phyloP scores from a whole-genome alignment of 106 monocot genomes.

The Acanthochlamys bracteata region DNA sequence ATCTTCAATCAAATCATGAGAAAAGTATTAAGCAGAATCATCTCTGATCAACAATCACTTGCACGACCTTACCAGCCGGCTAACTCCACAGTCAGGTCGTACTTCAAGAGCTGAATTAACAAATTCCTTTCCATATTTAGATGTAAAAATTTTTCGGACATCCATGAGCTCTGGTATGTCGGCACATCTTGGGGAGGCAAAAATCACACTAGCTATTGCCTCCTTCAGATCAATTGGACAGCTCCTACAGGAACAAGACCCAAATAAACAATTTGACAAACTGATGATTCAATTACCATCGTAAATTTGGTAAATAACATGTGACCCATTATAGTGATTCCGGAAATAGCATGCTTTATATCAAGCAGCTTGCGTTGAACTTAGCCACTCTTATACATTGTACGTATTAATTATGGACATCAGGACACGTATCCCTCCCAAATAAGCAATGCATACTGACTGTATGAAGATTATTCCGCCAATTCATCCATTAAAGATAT shows the following conservation, averaged over 20 bases:
- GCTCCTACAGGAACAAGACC: conserved; percentile 26
- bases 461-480: too few species aligned
- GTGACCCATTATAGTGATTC: too few species aligned
- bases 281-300: too few species aligned
- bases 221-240: conserved; percentile 94
- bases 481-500: too few species aligned
- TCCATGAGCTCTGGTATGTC: conserved; percentile 81
- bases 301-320: too few species aligned
- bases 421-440: too few species aligned
- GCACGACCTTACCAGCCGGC: conserved; percentile 37
- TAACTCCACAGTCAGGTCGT: conserved; percentile 83
- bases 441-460: too few species aligned
- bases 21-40: not conserved
- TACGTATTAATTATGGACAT: too few species aligned
- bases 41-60: not conserved
- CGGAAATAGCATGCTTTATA: too few species aligned
- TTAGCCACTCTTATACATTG: too few species aligned
- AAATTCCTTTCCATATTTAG: conserved; percentile 96
- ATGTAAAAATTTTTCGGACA: conserved; percentile 52
- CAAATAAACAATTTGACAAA: not conserved
- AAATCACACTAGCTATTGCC: conserved; percentile 75
- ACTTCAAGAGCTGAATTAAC: conserved; percentile 63
- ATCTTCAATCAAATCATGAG: not conserved
- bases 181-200: conserved; percentile 89
- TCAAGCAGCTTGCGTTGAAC: too few species aligned